Evolutionary conservation across 1,284 basidiomycete genomes (phyloP).

Genomic region (Naganishia sp.): DNA sequence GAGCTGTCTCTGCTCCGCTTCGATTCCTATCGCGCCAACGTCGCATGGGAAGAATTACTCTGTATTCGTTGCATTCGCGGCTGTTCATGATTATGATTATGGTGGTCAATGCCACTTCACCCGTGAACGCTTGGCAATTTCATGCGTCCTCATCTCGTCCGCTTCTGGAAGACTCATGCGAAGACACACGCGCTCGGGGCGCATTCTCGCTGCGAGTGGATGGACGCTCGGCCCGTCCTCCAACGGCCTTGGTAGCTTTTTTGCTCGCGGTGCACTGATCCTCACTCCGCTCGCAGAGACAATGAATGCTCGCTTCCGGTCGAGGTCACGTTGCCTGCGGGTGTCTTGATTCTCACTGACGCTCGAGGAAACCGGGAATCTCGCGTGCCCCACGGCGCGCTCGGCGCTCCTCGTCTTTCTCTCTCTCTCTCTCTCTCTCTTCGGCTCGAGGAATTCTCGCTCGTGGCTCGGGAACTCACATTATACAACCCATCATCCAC

Average conservation of each 20-base stretch:
- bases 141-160: too few species aligned
- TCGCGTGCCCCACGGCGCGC: conserved; percentile 1
- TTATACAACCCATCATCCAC: conserved; percentile 98
- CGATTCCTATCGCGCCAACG: too few species aligned
- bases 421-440: too few species aligned
- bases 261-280: background rate
- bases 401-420: background rate
- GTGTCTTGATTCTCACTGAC: background rate
- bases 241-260: background rate
- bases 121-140: too few species aligned
- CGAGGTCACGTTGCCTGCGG: background rate
- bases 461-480: conserved; percentile 39
- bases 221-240: background rate
- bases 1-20: too few species aligned
- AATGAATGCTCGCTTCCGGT: background rate
- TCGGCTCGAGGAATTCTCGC: background rate
- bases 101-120: too few species aligned
- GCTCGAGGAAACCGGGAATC: background rate
- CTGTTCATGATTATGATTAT: too few species aligned
- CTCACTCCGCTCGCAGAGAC: background rate
- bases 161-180: too few species aligned
- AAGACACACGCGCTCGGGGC: background rate
- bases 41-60: too few species aligned
- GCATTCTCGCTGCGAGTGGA: background rate
- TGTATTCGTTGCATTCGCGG: too few species aligned